Evolutionary conservation across 805 yeast genomes (phyloP).

Genomic region (Pichia cephalocereana): DNA sequence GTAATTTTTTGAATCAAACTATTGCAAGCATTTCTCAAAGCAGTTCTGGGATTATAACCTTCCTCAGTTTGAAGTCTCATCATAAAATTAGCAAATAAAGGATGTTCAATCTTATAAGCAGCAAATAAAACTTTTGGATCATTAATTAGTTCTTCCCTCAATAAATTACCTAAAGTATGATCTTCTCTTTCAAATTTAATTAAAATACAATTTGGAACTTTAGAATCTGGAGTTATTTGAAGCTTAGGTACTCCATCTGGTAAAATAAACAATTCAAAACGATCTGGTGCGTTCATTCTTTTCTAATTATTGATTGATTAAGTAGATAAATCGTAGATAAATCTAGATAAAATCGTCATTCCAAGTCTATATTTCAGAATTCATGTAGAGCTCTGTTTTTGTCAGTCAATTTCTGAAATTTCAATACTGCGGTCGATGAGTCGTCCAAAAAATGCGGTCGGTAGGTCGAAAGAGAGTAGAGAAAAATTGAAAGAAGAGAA

Average conservation of each 20-base stretch:
- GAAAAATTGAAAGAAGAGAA: too few relatives aligned
- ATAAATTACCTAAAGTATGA: slow-evolving; percentile 88
- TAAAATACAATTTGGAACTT: slow-evolving; percentile 90
- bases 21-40: slow-evolving; percentile 83
- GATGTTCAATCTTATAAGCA: slow-evolving; percentile 97
- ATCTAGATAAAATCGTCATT: too few relatives aligned
- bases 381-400: too few relatives aligned
- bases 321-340: too few relatives aligned
- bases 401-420: too few relatives aligned
- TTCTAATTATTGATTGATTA: not conserved
- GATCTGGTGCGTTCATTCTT: slow-evolving; percentile 95
- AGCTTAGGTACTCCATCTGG: slow-evolving; percentile 98
- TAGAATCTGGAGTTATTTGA: slow-evolving; percentile 84
- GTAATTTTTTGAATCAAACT: slow-evolving; percentile 73
- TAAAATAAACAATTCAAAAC: slow-evolving; percentile 90
- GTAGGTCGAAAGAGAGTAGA: too few relatives aligned
- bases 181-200: slow-evolving; percentile 94
- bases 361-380: too few relatives aligned
- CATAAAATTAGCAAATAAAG: slow-evolving; percentile 88
- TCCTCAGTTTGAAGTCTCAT: slow-evolving; percentile 95
- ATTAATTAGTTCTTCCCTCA: slow-evolving; percentile 75
- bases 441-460: too few relatives aligned
- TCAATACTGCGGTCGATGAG: too few relatives aligned
- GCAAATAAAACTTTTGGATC: slow-evolving; percentile 91
- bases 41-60: slow-evolving; percentile 85